Percentiles rank a stretch among this genome's conserved stretches.
These are phyloP conservation scores for Sequoiadendron giganteum DNA, from an alignment of 75 land plant genomes.

Conservation along the genomic window DNA sequence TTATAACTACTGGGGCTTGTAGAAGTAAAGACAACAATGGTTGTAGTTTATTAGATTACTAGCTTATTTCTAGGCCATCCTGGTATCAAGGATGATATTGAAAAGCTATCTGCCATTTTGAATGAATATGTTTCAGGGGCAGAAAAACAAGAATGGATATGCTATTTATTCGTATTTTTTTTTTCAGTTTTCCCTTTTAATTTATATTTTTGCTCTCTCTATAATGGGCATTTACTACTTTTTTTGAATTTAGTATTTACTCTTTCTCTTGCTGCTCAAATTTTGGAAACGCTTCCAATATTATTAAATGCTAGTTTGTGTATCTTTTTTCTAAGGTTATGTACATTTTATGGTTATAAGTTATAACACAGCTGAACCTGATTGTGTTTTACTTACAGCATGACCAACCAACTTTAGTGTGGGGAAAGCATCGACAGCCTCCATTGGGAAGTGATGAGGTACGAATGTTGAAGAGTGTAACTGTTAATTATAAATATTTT, in stretches of 20 bases:
- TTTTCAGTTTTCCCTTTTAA: background rate
- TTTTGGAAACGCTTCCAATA: background rate
- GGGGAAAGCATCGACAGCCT: conserved; percentile 87
- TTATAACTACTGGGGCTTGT: conserved; percentile 8
- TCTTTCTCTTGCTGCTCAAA: background rate
- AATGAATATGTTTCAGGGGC: background rate
- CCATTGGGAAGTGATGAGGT: conserved; percentile 87
- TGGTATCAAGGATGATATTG: background rate
- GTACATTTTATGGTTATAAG: background rate
- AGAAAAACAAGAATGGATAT: background rate
- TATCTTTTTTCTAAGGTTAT: background rate
- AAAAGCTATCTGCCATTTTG: background rate
- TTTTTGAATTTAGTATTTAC: background rate
- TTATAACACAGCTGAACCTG: background rate
- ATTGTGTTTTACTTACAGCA: conserved; percentile 37
- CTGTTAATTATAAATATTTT: background rate
- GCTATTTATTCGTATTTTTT: background rate
- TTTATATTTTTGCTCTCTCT: background rate
- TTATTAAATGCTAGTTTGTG: background rate
- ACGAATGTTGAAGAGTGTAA: background rate
- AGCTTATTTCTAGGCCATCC: background rate
- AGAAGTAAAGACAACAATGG: background rate
- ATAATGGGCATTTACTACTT: background rate
- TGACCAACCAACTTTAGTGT: conserved; percentile 64
- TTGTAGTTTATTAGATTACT: background rate